Base-by-base conservation (phyloP, 805 yeast genomes). In the Lipomyces starkeyi region DNA sequence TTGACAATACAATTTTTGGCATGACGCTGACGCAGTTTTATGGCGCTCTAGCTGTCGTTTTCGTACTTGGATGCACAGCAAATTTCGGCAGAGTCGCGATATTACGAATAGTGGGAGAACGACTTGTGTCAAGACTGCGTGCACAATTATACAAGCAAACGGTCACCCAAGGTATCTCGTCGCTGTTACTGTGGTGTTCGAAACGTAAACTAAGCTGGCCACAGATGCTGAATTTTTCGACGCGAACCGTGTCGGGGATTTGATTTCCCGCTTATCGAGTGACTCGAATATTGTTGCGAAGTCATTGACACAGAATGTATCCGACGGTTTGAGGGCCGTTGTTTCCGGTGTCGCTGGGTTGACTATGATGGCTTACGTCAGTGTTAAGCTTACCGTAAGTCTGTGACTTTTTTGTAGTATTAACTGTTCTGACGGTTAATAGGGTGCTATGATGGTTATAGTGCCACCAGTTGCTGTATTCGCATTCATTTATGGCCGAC, bases 271-370 rank as follows among this genome's bases (percentile, higher is more conserved):
- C 69, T 81, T 94, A 59, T 90, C 95, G 3, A 89, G 91, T 55
- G 98, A 94, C 77, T 90, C 97, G 0, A 91, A 93, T 37, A 87
- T 94, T 57, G 96, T 94, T 14, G 86, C 97, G 6, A 87, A 89
- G 74, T 87, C 97, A 0, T 86, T 94, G 22, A 91, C 97, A 43
- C 94, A 90, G 73, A 93, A 94, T 77, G 84, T 94, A 29, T 89
- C 95, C 66, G 98, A 94, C 77, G 98, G 98, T n/a, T 83, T 93
- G 49, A 82, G 98, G 66, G 88, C 98, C 0, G 77, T 88, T 0
- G 86, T 94, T 25, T 87, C 92, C 74, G 97, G 97, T 0, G 82
- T 85, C 59, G 97, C 91, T 54, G 98, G 98, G 6, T 80, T 93
- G 59, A 85, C 91, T 2, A 92, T 93, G 97, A 94, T 94, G 98